Evolutionary conservation across 1,284 basidiomycete species (phyloP).

Genomic region (Xanthoconium separans): DNA sequence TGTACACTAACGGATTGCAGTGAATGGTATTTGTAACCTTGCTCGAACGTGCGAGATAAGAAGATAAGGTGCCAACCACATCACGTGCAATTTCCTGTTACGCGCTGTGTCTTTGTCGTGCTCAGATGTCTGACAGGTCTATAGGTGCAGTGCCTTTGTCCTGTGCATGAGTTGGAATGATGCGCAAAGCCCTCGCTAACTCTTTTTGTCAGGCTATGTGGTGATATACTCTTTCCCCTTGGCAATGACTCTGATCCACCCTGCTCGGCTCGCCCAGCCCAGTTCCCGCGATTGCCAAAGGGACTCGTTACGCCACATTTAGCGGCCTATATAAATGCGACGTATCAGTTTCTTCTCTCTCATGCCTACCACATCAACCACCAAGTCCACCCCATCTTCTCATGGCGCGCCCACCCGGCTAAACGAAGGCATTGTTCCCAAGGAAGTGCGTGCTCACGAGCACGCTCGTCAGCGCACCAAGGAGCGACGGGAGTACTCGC

Average conservation of each 20-base stretch:
- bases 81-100: constrained; percentile 28
- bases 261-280: constrained; percentile 20
- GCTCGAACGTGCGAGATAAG: constrained; percentile 24
- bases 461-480: constrained; percentile 34
- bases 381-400: constrained; percentile 15
- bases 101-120: neutral
- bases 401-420: constrained; percentile 23
- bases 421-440: constrained; percentile 15
- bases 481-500: constrained; percentile 33
- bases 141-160: constrained; percentile 23
- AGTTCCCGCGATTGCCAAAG: constrained; percentile 26
- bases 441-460: constrained; percentile 32
- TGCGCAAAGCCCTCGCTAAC: constrained; percentile 6
- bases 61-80: neutral
- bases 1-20: constrained; percentile 27
- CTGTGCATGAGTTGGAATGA: constrained; percentile 20
- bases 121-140: constrained; percentile 12
- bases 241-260: constrained; percentile 1
- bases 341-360: constrained; percentile 7
- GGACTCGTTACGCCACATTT: constrained; percentile 24
- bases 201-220: constrained; percentile 6
- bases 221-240: neutral
- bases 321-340: constrained; percentile 31
- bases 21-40: constrained; percentile 13
- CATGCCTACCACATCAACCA: constrained; percentile 32